Evolutionary conservation across 768 basidiomycete genomes (phyloP).

Genomic region (Rhodotorula babjevae): DNA sequence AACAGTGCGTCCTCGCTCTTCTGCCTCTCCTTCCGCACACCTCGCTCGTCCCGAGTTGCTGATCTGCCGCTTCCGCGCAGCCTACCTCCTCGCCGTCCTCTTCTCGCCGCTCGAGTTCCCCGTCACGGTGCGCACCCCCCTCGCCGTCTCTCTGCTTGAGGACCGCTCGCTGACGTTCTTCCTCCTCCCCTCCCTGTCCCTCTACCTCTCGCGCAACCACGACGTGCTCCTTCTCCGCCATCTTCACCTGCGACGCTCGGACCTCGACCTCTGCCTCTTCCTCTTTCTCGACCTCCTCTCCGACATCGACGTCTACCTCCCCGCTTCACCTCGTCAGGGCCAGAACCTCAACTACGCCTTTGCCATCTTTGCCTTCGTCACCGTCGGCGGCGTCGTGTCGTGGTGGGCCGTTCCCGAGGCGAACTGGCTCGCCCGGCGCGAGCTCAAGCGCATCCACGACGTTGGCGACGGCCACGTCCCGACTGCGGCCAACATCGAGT

Average conservation of each 20-base stretch:
- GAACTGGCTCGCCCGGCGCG: constrained; percentile 60
- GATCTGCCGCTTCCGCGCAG: not conserved
- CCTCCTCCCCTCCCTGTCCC: too few species aligned
- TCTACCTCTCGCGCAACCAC: too few species aligned
- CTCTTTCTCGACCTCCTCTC: too few species aligned
- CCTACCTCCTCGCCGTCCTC: constrained; percentile 28
- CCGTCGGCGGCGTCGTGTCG: constrained; percentile 67
- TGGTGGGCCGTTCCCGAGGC: constrained; percentile 77
- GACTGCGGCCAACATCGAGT: not conserved
- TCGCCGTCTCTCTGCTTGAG: too few species aligned
- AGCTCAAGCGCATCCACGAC: constrained; percentile 2
- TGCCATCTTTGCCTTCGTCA: constrained; percentile 73
- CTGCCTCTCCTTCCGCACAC: not conserved
- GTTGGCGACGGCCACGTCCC: not conserved
- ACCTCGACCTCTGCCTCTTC: too few species aligned
- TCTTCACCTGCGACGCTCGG: too few species aligned
- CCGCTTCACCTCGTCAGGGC: constrained; percentile 44
- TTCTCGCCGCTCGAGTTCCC: constrained; percentile 81
- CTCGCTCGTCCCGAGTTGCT: not conserved
- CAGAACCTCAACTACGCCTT: constrained; percentile 75
- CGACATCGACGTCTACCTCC: too few species aligned
- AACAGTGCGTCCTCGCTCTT: constrained; percentile 52
- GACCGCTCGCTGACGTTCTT: too few species aligned
- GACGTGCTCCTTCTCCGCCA: too few species aligned
- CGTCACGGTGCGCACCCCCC: constrained; percentile 49